Conservation (phyloP, 176 grass and related monocot species). For the Lolium rigidum region DNA sequence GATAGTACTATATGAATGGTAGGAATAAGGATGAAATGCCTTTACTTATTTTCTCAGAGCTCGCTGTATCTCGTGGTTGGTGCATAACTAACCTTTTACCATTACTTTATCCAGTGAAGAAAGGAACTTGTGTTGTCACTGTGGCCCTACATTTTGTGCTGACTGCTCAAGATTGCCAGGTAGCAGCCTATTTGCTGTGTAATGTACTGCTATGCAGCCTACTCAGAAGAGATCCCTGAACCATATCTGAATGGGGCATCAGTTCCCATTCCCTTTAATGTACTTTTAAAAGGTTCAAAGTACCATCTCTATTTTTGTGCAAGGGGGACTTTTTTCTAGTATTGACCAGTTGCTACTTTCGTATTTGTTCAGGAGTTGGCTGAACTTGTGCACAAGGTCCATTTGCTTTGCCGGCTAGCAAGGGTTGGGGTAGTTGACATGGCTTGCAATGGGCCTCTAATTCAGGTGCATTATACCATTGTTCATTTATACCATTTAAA, state of each 20-base stretch:
- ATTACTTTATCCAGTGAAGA: constrained; percentile 8
- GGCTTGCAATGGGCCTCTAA: constrained; percentile 73
- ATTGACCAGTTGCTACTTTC: neutral
- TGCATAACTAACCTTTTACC: neutral
- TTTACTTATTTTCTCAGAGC: neutral
- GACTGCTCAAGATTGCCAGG: neutral
- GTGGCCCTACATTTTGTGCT: constrained; percentile 1
- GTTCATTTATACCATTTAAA: constrained; percentile 25
- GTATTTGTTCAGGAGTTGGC: constrained; percentile 66
- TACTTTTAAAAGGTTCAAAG: neutral
- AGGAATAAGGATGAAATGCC: neutral
- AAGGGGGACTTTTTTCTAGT: neutral
- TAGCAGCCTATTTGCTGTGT: neutral
- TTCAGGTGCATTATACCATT: constrained; percentile 72
- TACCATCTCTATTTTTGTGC: neutral
- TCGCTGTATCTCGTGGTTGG: neutral
- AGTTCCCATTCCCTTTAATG: neutral
- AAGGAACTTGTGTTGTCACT: neutral
- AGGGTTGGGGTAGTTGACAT: constrained; percentile 75
- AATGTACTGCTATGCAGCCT: too few species aligned
- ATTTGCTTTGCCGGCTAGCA: constrained; percentile 87
- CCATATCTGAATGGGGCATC: neutral
- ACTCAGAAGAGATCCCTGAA: neutral
- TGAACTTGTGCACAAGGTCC: constrained; percentile 82
- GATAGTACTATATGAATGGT: neutral